These are phyloP conservation scores for Crucibulum parvulum DNA, from an alignment of 1,284 basidiomycete genomes.

Conservation along the genomic window DNA sequence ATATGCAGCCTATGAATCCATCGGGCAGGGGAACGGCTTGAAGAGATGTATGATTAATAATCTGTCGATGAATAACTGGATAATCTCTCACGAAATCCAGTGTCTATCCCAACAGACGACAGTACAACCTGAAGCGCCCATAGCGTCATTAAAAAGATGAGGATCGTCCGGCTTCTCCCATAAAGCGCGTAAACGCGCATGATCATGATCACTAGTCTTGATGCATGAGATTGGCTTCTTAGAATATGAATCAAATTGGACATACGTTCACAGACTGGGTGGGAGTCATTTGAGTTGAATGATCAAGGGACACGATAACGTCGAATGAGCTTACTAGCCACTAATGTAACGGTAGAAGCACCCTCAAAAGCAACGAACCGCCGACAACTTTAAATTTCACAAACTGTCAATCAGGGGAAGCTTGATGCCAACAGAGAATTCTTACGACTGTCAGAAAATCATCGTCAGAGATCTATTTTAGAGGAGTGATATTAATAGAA, in stretches of 20 bases:
- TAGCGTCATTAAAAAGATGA: slow-evolving; percentile 15
- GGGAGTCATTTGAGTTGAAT: not conserved
- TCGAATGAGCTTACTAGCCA: slow-evolving; percentile 14
- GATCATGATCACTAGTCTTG: slow-evolving; percentile 26
- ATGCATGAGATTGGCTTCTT: not conserved
- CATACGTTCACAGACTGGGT: slow-evolving; percentile 5
- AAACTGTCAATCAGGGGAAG: not conserved
- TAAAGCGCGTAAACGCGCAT: slow-evolving; percentile 28
- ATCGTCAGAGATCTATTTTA: not conserved
- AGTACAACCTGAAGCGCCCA: slow-evolving; percentile 12
- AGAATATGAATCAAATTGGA: not conserved
- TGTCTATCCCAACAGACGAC: slow-evolving; percentile 5
- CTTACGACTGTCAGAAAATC: slow-evolving; percentile 9
- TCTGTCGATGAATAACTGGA: not conserved
- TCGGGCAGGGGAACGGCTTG: slow-evolving; percentile 1
- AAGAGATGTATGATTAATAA: not conserved
- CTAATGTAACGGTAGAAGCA: slow-evolving; percentile 14
- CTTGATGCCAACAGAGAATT: not conserved
- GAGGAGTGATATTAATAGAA: not conserved
- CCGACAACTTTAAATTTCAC: slow-evolving; percentile 5
- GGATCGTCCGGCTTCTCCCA: slow-evolving; percentile 12
- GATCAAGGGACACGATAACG: not conserved
- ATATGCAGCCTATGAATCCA: slow-evolving; percentile 7
- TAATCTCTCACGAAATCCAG: slow-evolving; percentile 14
- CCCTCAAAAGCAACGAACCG: slow-evolving; percentile 13